Percentiles rank a stretch among this genome's conserved stretches.
Evolutionary conservation across 2,329 filamentous ascomycete genomes (phyloP).

Genomic region (Teratosphaeria epicoccoides): DNA sequence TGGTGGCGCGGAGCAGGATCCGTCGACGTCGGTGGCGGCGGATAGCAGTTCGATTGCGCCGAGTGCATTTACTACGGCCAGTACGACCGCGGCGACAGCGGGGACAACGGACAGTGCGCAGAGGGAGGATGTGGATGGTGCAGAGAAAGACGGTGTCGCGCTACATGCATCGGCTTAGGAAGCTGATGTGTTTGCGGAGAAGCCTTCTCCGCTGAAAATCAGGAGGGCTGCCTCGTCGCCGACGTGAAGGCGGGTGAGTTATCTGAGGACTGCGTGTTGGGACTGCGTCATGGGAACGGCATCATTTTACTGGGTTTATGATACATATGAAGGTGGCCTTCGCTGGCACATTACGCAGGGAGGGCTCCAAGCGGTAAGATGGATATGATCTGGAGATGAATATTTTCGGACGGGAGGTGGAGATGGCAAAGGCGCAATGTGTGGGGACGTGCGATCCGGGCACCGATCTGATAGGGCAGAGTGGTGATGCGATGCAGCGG

Average conservation of each 20-base stretch:
- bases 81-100: not conserved
- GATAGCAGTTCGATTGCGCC: not conserved
- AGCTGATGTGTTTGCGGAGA: not conserved
- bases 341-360: not conserved
- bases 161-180: constrained; percentile 1
- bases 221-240: not conserved
- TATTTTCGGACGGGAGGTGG: not conserved
- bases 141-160: not conserved
- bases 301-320: not conserved
- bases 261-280: not conserved
- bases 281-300: not conserved
- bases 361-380: too few relatives aligned
- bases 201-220: not conserved
- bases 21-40: too few relatives aligned
- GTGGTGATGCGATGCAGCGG: not conserved
- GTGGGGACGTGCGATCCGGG: not conserved
- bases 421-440: not conserved
- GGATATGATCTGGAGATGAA: not conserved
- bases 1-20: not conserved
- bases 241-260: not conserved
- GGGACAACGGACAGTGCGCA: not conserved
- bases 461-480: not conserved
- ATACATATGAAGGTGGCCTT: not conserved
- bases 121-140: not conserved
- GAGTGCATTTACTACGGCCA: not conserved